Percentiles rank a stretch among this genome's conserved stretches.
phyloP scores from a whole-genome alignment of 139 green algal species.

The Parachlorella kessleri region DNA sequence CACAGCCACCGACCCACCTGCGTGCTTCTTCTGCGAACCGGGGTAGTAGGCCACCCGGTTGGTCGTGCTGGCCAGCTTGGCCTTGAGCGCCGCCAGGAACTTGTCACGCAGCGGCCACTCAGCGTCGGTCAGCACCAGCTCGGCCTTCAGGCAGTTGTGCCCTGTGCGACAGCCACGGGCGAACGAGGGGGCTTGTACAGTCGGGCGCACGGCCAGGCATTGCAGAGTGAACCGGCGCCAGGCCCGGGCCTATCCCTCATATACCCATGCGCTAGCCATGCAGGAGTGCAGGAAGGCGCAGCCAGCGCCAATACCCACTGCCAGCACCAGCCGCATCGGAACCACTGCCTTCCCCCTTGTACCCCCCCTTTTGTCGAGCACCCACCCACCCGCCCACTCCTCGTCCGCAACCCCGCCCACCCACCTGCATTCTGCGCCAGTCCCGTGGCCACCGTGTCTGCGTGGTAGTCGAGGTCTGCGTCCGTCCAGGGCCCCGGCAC shows the following conservation, averaged over 20 bases:
- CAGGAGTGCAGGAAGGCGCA: too few species aligned
- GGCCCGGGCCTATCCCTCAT: too few species aligned
- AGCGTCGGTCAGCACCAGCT: slow-evolving; percentile 74
- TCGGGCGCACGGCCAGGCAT: too few species aligned
- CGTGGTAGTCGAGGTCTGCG: slow-evolving; percentile 75
- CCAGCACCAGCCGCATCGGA: too few species aligned
- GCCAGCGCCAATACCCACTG: too few species aligned
- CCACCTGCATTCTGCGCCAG: slow-evolving; percentile 62
- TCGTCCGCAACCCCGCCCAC: neutral
- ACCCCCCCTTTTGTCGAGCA: too few species aligned
- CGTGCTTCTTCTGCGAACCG: slow-evolving; percentile 26
- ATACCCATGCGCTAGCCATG: too few species aligned
- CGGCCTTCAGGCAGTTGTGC: slow-evolving; percentile 82
- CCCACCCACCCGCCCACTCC: too few species aligned
- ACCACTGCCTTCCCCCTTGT: too few species aligned
- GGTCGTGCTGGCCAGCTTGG: slow-evolving; percentile 24
- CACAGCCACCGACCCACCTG: neutral
- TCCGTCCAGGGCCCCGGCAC: slow-evolving; percentile 66
- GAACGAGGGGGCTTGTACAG: neutral
- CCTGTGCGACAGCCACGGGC: slow-evolving; percentile 1
- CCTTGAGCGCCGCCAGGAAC: slow-evolving; percentile 63
- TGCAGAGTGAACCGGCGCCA: too few species aligned
- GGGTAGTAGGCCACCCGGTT: slow-evolving; percentile 68
- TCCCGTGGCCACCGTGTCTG: slow-evolving; percentile 57
- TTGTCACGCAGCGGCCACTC: slow-evolving; percentile 69